phyloP scores from a whole-genome alignment of 23 red algal genomes.

The Gracilaria domingensis region DNA sequence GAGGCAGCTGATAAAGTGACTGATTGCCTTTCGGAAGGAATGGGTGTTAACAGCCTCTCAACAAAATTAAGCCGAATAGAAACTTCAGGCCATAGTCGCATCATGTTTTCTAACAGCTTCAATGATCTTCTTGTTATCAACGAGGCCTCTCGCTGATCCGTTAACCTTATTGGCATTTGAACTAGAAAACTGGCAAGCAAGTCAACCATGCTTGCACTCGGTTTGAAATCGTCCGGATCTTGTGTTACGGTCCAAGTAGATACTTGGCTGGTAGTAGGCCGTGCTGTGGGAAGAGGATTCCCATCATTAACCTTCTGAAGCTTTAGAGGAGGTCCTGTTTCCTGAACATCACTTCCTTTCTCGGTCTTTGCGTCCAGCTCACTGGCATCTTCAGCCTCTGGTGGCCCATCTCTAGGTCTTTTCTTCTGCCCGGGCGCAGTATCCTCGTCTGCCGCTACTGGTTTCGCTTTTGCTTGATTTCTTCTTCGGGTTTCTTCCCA shows the following conservation, averaged over 20 bases:
- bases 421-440: constrained; percentile 10
- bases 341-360: background rate
- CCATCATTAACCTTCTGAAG: constrained; percentile 40
- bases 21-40: constrained; percentile 37
- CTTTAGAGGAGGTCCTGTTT: constrained; percentile 54
- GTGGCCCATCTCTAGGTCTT: constrained; percentile 28
- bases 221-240: constrained; percentile 69
- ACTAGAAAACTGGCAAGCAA: constrained; percentile 71
- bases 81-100: constrained; percentile 72
- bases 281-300: constrained; percentile 37
- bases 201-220: constrained; percentile 65
- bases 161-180: constrained; percentile 63
- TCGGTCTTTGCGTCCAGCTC: background rate
- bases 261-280: background rate
- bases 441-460: background rate
- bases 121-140: constrained; percentile 65
- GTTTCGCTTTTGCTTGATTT: background rate
- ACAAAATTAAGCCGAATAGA: constrained; percentile 60
- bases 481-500: constrained; percentile 76
- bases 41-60: constrained; percentile 50
- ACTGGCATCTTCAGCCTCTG: background rate
- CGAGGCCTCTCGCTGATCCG: constrained; percentile 56
- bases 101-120: constrained; percentile 46
- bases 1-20: constrained; percentile 27
- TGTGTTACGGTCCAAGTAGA: background rate